Evolutionary conservation across 1,284 basidiomycete genomes (phyloP).

Genomic region (Malassezia vespertilionis): DNA sequence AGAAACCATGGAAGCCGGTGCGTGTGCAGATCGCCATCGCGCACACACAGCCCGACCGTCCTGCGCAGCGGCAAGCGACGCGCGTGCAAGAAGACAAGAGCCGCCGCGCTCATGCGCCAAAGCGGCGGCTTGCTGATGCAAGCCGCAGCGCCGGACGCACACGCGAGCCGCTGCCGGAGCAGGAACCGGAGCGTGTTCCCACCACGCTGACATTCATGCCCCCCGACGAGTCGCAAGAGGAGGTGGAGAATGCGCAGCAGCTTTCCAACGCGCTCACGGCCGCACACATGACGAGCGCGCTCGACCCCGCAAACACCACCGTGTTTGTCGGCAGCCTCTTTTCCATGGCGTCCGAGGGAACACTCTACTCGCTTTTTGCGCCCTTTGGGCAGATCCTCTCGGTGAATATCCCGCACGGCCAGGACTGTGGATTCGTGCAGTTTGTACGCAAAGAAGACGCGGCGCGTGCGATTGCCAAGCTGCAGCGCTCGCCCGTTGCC

Average conservation of each 20-base stretch:
- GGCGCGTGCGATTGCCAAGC: conserved; percentile 80
- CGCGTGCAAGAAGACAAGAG: not conserved
- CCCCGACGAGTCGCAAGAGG: conserved; percentile 10
- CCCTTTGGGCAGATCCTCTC: conserved; percentile 44
- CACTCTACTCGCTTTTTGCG: conserved; percentile 40
- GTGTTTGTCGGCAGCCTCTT: conserved; percentile 45
- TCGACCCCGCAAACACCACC: conserved; percentile 45
- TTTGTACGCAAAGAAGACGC: conserved; percentile 83
- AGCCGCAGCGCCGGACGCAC: too few relatives aligned
- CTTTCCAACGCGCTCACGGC: conserved; percentile 6
- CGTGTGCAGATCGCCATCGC: not conserved
- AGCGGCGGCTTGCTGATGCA: conserved; percentile 19
- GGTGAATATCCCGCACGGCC: conserved; percentile 86
- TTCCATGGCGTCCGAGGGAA: conserved; percentile 39
- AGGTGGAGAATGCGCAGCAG: not conserved
- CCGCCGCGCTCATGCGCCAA: not conserved
- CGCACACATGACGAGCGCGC: conserved; percentile 20
- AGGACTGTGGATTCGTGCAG: conserved; percentile 90
- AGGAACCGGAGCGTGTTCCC: conserved; percentile 8
- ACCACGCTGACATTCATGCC: conserved; percentile 21
- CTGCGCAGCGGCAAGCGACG: not conserved
- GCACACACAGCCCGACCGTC: not conserved
- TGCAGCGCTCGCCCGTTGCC: conserved; percentile 88
- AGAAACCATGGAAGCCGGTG: conserved; percentile 5
- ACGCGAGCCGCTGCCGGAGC: too few relatives aligned